These are phyloP conservation scores for Pseudogymnoascus sp. DNA, from an alignment of 2,329 filamentous ascomycete genomes.

Conservation along the genomic window DNA sequence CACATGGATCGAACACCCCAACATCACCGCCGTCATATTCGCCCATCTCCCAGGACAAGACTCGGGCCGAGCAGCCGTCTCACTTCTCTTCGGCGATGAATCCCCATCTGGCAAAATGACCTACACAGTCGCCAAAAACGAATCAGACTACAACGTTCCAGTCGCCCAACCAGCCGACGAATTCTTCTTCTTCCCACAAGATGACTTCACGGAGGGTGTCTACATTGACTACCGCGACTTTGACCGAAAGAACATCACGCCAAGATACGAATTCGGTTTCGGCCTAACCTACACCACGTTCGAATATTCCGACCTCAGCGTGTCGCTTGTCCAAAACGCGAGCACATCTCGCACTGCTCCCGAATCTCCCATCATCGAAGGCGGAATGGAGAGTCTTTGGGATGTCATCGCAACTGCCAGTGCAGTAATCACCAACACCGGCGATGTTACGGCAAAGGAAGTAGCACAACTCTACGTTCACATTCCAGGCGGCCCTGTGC, in stretches of 20 bases:
- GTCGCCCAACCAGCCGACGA: slow-evolving; percentile 2
- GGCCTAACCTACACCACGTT: slow-evolving; percentile 53
- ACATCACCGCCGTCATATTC: slow-evolving; percentile 56
- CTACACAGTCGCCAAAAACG: slow-evolving; percentile 56
- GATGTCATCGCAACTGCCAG: slow-evolving; percentile 51
- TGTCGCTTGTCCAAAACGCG: neutral
- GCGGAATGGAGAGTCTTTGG: slow-evolving; percentile 55
- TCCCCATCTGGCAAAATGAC: slow-evolving; percentile 38
- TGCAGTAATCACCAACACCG: slow-evolving; percentile 56
- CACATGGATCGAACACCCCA: slow-evolving; percentile 51
- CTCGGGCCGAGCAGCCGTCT: slow-evolving; percentile 51
- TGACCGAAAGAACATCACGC: slow-evolving; percentile 33
- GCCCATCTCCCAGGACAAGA: slow-evolving; percentile 55
- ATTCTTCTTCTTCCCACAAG: slow-evolving; percentile 27
- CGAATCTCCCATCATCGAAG: slow-evolving; percentile 20
- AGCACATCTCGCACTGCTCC: neutral
- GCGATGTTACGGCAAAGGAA: slow-evolving; percentile 43
- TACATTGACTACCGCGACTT: slow-evolving; percentile 49
- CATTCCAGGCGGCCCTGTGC: slow-evolving; percentile 57
- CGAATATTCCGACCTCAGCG: slow-evolving; percentile 20
- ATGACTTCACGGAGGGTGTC: slow-evolving; percentile 34
- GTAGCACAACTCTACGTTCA: slow-evolving; percentile 61
- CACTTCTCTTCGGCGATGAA: slow-evolving; percentile 54
- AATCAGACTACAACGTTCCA: slow-evolving; percentile 39
- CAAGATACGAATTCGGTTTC: slow-evolving; percentile 36